Evolutionary conservation across 768 basidiomycete genomes (phyloP).

Genomic region (Vararia minispora): DNA sequence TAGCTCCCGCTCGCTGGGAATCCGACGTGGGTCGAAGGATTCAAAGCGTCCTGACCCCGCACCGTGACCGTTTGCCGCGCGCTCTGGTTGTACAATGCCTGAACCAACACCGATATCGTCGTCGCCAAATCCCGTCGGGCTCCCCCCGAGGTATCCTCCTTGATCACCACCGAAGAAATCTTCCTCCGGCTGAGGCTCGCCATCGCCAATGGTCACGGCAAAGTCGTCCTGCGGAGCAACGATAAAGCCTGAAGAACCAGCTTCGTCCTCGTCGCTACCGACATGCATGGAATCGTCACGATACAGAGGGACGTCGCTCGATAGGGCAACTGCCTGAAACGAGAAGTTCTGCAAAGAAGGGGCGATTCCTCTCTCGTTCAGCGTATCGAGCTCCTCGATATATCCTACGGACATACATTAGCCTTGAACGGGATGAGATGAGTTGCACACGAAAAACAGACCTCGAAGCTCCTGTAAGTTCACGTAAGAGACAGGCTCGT

Average conservation of each 20-base stretch:
- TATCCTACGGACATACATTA: no score
- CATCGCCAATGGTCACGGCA: constrained; percentile 29
- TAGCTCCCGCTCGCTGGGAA: constrained; percentile 67
- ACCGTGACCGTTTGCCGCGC: constrained; percentile 34
- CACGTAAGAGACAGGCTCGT: constrained; percentile 60
- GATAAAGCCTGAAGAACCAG: constrained; percentile 24
- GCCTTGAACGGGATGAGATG: no score
- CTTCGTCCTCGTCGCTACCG: constrained; percentile 35
- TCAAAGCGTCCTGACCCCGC: constrained; percentile 41
- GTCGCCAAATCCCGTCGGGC: constrained; percentile 17
- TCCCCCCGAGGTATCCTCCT: constrained; percentile 19
- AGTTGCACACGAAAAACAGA: no score
- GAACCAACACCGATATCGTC: constrained; percentile 32
- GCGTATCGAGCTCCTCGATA: constrained; percentile 53
- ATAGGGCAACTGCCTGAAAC: constrained; percentile 55
- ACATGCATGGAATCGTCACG: constrained; percentile 35
- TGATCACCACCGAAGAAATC: constrained; percentile 64
- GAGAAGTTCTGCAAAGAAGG: constrained; percentile 74
- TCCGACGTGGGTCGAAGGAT: constrained; percentile 79
- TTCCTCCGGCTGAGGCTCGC: constrained; percentile 29
- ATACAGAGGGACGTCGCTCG: constrained; percentile 53
- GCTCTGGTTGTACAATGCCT: constrained; percentile 24
- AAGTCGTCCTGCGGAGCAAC: constrained; percentile 26
- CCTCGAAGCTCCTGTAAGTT: constrained; percentile 55
- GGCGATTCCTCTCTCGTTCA: constrained; percentile 67